Evolutionary conservation across 257 asterid species (phyloP), one percentile per base, ranked within the genome.

Genomic region (Gentiana macrophylla): DNA sequence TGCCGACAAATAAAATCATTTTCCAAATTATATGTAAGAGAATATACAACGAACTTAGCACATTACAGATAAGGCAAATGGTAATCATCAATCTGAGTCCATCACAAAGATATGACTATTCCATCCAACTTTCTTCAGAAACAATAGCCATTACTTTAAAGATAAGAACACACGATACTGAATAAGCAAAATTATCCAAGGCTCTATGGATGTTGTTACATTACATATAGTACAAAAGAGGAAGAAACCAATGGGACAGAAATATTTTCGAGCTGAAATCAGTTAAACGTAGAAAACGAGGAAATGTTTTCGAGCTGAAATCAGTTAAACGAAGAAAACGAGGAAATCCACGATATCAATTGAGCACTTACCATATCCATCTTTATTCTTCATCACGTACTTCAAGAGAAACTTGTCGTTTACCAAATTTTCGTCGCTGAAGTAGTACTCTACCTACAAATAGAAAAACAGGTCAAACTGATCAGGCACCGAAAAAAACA

Each of bases 361-460:
- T 41, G 9, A 41, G 32, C 41, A 67, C 89, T 78, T 67, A 91
- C 98, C 97, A 71, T 51, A 91, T 51, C 97, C 97, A 53, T 82
- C 89, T 6, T 49, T 67, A 67, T 84, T 80, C 60, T 68, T 78
- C 33, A 72, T 63, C 56, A 83, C 77, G 67, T 75, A 77, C 45
- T 80, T 83, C 83, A 91, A 49, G 72, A 91, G 50, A 75, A 79
- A 85, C 74, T 87, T 83, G 80, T 91, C 98, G 8, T 78, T 72
- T 9, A 84, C 80, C 75, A 91, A 65, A 52, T 91, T 87, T 74
- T 85, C 98, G 59, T 91, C 98, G 60, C 98, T 78, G 76, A 91
- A 84, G 80, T 91, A 91, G 73, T 85, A 91, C 72, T 91, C 98
- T 55, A 77, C 97, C 98, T 91, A 83, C 65, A 79, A 62, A 60